Evolutionary conservation across 2,329 filamentous ascomycete genomes (phyloP).

Genomic region (Aspergillus puulaauensis): DNA sequence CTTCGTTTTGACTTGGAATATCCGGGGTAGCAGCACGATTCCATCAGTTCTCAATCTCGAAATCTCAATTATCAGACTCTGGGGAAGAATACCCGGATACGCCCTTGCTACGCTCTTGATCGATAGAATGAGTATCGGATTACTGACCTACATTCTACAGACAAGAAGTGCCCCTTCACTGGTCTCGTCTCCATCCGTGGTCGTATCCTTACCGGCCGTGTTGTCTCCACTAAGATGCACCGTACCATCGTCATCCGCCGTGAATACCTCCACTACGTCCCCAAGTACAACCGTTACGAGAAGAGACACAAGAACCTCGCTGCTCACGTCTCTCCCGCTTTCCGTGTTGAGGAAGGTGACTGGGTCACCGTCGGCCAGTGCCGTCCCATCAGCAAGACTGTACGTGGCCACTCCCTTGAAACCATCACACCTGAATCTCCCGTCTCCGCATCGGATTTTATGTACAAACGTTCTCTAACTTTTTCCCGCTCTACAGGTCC

Average conservation of each 20-base stretch:
- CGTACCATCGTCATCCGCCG: conserved; percentile 98
- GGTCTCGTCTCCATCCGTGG: conserved; percentile 99
- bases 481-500: conserved; percentile 61
- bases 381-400: conserved; percentile 98
- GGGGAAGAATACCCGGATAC: not conserved
- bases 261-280: conserved; percentile 99
- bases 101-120: not conserved
- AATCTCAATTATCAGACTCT: conserved; percentile 16
- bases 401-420: conserved; percentile 58
- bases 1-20: not conserved
- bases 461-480: conserved; percentile 17
- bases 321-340: conserved; percentile 97
- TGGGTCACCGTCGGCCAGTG: conserved; percentile 99
- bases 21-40: not conserved
- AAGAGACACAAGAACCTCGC: conserved; percentile 99
- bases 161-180: conserved; percentile 99
- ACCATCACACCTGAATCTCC: not conserved
- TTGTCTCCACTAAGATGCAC: conserved; percentile 99
- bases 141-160: conserved; percentile 51
- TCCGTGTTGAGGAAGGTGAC: conserved; percentile 99
- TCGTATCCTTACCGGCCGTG: conserved; percentile 98
- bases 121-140: conserved; percentile 6
- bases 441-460: not conserved
- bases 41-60: not conserved
- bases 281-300: conserved; percentile 99